Evolutionary conservation across 2,329 filamentous ascomycete genomes (phyloP), one percentile per base, ranked within the genome.

Genomic region (Sporothrix euskadiensis): DNA sequence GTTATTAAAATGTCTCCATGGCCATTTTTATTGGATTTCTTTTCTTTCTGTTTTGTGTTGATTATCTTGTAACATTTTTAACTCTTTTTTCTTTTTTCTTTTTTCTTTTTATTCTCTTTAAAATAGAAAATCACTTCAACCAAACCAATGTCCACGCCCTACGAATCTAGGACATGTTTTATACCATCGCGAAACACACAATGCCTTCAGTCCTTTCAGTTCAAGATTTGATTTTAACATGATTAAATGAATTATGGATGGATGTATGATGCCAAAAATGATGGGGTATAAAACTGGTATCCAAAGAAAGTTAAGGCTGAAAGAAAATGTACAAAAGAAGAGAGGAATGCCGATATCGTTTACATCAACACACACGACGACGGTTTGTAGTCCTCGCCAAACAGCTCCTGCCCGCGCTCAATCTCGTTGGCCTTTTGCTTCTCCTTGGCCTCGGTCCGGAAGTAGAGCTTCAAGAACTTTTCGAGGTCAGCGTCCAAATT

Each of bases 371-470:
- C 78, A 78, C 91, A 93, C 75, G 86, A 85, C 52, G 84, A 83
- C 75, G 86, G 85, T 72, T 85, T 87, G 79, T 92, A 92, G 65
- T 85, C 83, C 69, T 89, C 88, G 1, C 92, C 92, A 78, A 91
- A 93, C 76, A 90, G 85, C 79, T 94, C 92, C 71, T 90, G 86
- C 4, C 91, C 90, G n/a, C 90, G 88, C 79, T 93, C 92, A 22
- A 88, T 85, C 79, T 96, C 92, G 78, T 95, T 94, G 72, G 91
- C 88, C 77, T 83, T 84, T 75, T 91, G 85, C 79, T 92, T 92
- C 77, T 89, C 86, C 75, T 88, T 90, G 52, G 89, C 86, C 78
- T 92, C 91, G 71, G 87, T 87, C 1, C 91, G 90, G 76, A 97
- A 97, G 81, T 93, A 94, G 74, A 88, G 89, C 77, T 90, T 89